These are phyloP conservation scores for Kregervanrija delftensis DNA, from an alignment of 805 yeast genomes.

Conservation along the genomic window DNA sequence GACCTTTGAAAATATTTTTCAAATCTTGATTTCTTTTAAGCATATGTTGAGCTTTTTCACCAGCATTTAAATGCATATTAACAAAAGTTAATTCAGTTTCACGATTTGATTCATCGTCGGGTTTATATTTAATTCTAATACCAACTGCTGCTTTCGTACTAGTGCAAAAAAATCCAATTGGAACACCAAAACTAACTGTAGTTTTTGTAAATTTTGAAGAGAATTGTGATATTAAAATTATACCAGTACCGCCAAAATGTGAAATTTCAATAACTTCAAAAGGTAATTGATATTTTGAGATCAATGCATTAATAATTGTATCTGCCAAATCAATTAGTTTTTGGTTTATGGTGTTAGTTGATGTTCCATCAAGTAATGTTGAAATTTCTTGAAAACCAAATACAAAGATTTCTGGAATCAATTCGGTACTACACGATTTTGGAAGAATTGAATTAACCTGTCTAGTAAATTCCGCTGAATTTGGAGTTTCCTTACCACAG, in stretches of 20 bases:
- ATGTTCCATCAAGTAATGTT: slow-evolving; percentile 47
- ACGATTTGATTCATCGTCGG: slow-evolving; percentile 8
- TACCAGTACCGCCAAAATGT: slow-evolving; percentile 53
- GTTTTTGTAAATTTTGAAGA: slow-evolving; percentile 17
- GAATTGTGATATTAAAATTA: slow-evolving; percentile 42
- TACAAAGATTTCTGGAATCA: slow-evolving; percentile 40
- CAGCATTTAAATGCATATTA: slow-evolving; percentile 68
- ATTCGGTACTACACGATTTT: slow-evolving; percentile 4
- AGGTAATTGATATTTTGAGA: slow-evolving; percentile 26
- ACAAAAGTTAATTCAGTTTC: slow-evolving; percentile 50
- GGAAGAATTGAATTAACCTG: slow-evolving; percentile 17
- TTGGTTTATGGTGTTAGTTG: slow-evolving; percentile 29
- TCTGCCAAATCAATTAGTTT: slow-evolving; percentile 32
- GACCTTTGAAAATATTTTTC: slow-evolving; percentile 39
- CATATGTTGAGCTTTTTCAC: slow-evolving; percentile 52
- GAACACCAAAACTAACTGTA: slow-evolving; percentile 24
- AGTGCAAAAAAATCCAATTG: slow-evolving; percentile 54
- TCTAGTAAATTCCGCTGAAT: slow-evolving; percentile 26
- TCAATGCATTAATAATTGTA: slow-evolving; percentile 29
- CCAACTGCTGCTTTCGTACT: slow-evolving; percentile 74
- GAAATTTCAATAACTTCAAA: slow-evolving; percentile 38
- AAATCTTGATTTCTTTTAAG: slow-evolving; percentile 48
- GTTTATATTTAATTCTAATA: slow-evolving; percentile 37
- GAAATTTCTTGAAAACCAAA: slow-evolving; percentile 67
- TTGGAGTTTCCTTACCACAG: slow-evolving; percentile 42